phyloP scores from a whole-genome alignment of 2,329 filamentous ascomycete genomes.

The Xylariaceae sp. region DNA sequence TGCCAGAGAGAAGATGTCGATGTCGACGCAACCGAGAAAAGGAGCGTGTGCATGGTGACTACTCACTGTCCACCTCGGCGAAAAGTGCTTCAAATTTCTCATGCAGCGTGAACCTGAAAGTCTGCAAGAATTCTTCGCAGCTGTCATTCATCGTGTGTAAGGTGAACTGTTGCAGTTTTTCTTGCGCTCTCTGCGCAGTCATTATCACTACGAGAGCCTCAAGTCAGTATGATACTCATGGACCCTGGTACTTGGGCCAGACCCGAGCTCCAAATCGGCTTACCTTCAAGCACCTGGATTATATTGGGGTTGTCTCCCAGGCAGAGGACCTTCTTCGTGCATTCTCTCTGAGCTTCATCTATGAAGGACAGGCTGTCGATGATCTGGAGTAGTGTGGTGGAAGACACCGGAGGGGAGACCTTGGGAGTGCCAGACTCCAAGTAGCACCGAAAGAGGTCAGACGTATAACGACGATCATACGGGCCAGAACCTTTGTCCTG shows the following conservation, averaged over 20 bases:
- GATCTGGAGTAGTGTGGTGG: not conserved
- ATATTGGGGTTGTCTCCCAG: not conserved
- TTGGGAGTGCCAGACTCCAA: not conserved
- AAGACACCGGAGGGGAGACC: not conserved
- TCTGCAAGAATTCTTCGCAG: constrained; percentile 4
- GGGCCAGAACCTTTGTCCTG: not conserved
- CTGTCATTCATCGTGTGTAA: constrained; percentile 7
- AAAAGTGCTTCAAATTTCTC: not conserved
- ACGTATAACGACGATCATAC: not conserved
- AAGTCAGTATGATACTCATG: not conserved
- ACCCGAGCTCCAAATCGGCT: not conserved
- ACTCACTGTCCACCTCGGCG: not conserved
- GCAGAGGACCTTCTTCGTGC: not conserved
- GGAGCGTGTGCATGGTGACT: not conserved
- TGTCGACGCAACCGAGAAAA: not conserved
- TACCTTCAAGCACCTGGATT: not conserved
- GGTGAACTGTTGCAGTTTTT: constrained; percentile 1
- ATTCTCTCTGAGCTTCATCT: not conserved
- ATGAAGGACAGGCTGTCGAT: not conserved
- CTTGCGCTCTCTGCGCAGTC: not conserved
- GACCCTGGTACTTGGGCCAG: too few relatives aligned
- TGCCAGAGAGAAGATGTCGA: not conserved
- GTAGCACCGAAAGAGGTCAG: not conserved
- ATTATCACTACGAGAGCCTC: not conserved
- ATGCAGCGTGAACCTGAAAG: not conserved